Conservation (phyloP, 108 stramenopile genomes). For the Stephanodiscus triporus region DNA sequence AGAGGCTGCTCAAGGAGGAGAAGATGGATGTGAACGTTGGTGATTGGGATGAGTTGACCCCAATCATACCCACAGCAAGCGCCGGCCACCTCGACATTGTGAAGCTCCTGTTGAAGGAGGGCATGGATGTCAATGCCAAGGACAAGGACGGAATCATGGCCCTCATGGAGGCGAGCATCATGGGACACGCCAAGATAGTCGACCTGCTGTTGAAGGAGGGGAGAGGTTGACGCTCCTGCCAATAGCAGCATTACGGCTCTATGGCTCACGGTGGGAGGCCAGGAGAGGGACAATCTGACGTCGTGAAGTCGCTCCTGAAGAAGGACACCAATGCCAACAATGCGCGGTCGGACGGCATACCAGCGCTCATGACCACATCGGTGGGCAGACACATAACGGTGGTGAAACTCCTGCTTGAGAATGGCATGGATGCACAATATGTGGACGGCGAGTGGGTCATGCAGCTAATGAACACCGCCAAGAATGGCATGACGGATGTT, state of each 20-base stretch:
- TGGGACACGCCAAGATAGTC: constrained; percentile 91
- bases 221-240: constrained; percentile 78
- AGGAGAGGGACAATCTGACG: constrained; percentile 82
- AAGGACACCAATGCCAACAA: constrained; percentile 81
- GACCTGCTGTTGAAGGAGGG: constrained; percentile 84
- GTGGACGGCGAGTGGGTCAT: constrained; percentile 92
- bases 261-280: constrained; percentile 94
- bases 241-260: constrained; percentile 91
- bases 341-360: constrained; percentile 87
- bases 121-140: constrained; percentile 87
- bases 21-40: constrained; percentile 76
- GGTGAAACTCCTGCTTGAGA: constrained; percentile 79
- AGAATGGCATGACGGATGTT: constrained; percentile 87
- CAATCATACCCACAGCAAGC: constrained; percentile 91
- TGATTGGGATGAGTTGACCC: constrained; percentile 94
- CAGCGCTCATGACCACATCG: constrained; percentile 91
- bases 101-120: constrained; percentile 85
- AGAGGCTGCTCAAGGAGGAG: constrained; percentile 74
- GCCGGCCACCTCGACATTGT: constrained; percentile 90
- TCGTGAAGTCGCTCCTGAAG: constrained; percentile 79
- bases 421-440: constrained; percentile 77
- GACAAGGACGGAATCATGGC: constrained; percentile 98
- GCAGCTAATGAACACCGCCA: constrained; percentile 95
- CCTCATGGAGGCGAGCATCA: constrained; percentile 96
- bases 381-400: constrained; percentile 90